Evolutionary conservation across 805 yeast species (phyloP).

Genomic region (Trichomonascus vanleenenianus): DNA sequence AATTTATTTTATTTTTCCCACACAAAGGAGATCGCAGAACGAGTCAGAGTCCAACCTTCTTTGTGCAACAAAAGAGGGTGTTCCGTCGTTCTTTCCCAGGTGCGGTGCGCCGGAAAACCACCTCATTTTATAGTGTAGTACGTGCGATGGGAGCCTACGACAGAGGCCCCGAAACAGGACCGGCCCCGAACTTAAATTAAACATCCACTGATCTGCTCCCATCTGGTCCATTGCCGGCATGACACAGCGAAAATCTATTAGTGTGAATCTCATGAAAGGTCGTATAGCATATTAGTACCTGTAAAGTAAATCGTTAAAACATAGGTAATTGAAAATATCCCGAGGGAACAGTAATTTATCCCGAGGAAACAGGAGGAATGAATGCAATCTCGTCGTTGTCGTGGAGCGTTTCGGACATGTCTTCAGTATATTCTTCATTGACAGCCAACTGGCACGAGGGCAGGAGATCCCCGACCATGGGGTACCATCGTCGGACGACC

Average conservation of each 20-base stretch:
- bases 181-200: too few relatives aligned
- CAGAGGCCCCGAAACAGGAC: too few relatives aligned
- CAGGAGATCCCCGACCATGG: conserved; percentile 12
- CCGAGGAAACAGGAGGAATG: conserved; percentile 27
- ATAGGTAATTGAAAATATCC: too few relatives aligned
- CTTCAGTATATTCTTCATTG: conserved; percentile 18
- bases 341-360: conserved; percentile 9
- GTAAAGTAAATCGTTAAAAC: too few relatives aligned
- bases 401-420: conserved; percentile 1
- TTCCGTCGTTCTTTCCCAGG: not conserved
- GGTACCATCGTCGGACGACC: conserved; percentile 8
- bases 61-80: not conserved
- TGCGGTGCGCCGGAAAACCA: not conserved
- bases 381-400: conserved; percentile 21
- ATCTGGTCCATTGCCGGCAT: too few relatives aligned
- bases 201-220: too few relatives aligned
- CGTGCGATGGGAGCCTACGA: too few relatives aligned
- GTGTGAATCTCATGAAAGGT: too few relatives aligned
- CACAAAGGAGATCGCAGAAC: too few relatives aligned
- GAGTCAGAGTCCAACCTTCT: too few relatives aligned
- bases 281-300: too few relatives aligned
- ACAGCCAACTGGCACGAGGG: conserved; percentile 20
- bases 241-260: too few relatives aligned
- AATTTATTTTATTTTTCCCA: not conserved
- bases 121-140: not conserved